Evolutionary conservation across 495 filamentous ascomycete species (phyloP), one percentile per base, ranked within the genome.

Genomic region (Lophium mytilinum): DNA sequence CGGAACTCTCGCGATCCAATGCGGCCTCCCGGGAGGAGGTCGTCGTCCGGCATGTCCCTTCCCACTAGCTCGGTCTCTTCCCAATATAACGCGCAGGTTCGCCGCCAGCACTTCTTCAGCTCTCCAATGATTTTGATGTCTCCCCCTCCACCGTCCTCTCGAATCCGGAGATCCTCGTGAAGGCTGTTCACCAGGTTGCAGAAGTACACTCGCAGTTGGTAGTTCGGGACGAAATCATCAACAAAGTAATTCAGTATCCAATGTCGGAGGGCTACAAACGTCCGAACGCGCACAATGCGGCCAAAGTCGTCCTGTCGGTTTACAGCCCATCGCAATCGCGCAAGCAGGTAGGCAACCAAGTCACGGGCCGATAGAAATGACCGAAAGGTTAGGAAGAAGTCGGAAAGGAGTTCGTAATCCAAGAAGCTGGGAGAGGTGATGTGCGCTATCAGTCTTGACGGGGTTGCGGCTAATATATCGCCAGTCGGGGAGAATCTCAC

Each of bases 201-300:
- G 69, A 97, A 96, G 37, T 82, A 80, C 50, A 80, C 76, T 19
- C 94, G 84, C 8, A 99, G 74, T 49, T 83, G 75, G 60, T 88
- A 83, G 65, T 91, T 83, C n/a, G 86, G 78, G 17, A 94, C 83
- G 68, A 96, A 99, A 68, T 99, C 93, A 69, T 97, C 94, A 21
- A 87, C 78, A 65, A 96, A 97, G 67, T 97, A 99, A 66, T 99
- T 99, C 60, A 99, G 72, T 55, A 99, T 91, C 93, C 93, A 99
- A 68, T 99, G 93, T 58, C 93, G 85, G 37, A 97, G 78, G 21
- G 94, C 93, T 19, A 95, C 94, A 74, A 99, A 99, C 0, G 90
- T 93, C 47, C 93, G 84, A 47, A 99, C 94, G 49, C 89, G 80
- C 17, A 99, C 94, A 30, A 97, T 87, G 61, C 87, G 84, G 10